Evolutionary conservation across 1,139 yeast species (phyloP).

Genomic region (Blastobotrys illinoisensis): DNA sequence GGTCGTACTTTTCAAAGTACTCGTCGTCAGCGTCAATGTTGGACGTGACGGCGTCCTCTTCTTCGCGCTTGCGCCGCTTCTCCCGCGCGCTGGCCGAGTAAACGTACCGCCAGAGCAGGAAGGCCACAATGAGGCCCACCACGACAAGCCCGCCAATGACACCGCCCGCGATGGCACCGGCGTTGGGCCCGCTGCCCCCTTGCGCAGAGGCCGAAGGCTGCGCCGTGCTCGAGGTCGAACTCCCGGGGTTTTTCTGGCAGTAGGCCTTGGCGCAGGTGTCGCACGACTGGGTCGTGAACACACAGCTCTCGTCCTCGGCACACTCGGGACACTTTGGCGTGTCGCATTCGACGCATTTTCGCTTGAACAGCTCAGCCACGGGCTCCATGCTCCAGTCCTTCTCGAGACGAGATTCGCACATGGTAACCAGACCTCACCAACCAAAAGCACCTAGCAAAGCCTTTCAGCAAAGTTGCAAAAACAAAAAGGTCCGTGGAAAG

Average conservation of each 20-base stretch:
- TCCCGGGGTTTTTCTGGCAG: slow-evolving; percentile 18
- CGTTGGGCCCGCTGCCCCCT: slow-evolving; percentile 13
- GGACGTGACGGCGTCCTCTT: slow-evolving; percentile 13
- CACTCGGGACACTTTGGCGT: slow-evolving; percentile 28
- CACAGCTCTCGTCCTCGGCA: slow-evolving; percentile 25
- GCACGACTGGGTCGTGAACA: slow-evolving; percentile 29
- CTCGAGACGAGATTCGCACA: background rate
- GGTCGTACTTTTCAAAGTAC: slow-evolving; percentile 14
- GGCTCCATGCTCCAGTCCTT: background rate
- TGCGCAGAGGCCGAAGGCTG: background rate
- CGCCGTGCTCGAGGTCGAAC: slow-evolving; percentile 7
- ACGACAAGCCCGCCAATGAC: slow-evolving; percentile 35
- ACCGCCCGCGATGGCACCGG: slow-evolving; percentile 38
- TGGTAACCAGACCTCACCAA: background rate
- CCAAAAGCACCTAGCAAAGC: background rate
- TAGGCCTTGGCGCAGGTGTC: slow-evolving; percentile 26
- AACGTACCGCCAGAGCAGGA: slow-evolving; percentile 28
- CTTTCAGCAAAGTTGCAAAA: no score
- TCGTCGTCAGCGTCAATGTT: slow-evolving; percentile 18
- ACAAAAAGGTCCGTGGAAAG: background rate
- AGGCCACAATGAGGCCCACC: slow-evolving; percentile 22
- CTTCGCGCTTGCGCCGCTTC: slow-evolving; percentile 13
- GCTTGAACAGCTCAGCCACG: background rate
- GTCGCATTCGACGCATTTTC: slow-evolving; percentile 22
- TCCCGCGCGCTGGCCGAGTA: slow-evolving; percentile 20